Evolutionary conservation across 2,329 filamentous ascomycete species (phyloP), one percentile per base, ranked within the genome.

Genomic region (Sarocladiaceae sp.): DNA sequence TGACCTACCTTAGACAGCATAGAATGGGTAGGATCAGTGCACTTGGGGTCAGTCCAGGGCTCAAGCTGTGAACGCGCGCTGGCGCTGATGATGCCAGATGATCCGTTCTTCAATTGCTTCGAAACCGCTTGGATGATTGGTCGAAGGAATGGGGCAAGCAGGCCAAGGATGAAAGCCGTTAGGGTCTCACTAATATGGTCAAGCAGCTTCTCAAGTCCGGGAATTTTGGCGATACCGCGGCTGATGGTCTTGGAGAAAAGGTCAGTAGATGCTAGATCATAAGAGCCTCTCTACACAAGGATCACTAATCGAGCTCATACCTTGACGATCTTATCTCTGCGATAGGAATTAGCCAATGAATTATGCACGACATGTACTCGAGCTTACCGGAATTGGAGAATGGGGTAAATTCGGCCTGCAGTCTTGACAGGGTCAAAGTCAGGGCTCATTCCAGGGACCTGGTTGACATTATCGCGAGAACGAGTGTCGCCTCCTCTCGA

Each of bases 171-270:
- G 60, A 97, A 97, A 6, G 95, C 75, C 0, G 91, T 95, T 32
- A 98, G 72, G 2, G 86, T 91, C 67, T 98, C 93, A 45, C 85
- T 88, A 55, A 98, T 95, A 55, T 88, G 91, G 51, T 97, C 91
- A 18, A 97, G 80, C n/a, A 96, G 71, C 49, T 83, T 75, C 65
- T 95, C 88, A 3, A 98, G 73, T 1, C 91, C 91, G 0, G 93
- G 93, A 31, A 98, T 85, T 69, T 94, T 96, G 55, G 89, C 82
- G 52, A 97, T 88, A 43, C 89, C 84, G 31, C 80, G 78, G 57
- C 82, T 88, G 62, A 98, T 89, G 32, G 83, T 41, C 37, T 41
- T 7, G 19, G 13, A 11, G 34, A 16, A n/a, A 19, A 39, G 18
- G 34, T 39, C 21, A 39, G 34, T 15, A 19, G 18, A 21, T 9